Evolutionary conservation across 192 early-diverging fungal species (phyloP).

Genomic region (Piromyces finnis): DNA sequence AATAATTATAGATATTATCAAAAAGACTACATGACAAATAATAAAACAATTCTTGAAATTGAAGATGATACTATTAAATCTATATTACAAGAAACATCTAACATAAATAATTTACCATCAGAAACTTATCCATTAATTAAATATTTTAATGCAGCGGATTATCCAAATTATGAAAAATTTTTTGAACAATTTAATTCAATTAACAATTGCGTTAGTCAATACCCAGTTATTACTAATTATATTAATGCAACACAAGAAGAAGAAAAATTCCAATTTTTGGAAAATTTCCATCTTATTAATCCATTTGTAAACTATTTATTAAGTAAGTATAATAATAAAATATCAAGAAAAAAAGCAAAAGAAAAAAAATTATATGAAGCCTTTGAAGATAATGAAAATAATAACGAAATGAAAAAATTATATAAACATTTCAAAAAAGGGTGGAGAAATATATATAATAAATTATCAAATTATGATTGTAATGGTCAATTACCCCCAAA

Average conservation of each 20-base stretch:
- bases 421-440: background rate
- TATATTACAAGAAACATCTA: background rate
- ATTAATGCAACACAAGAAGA: background rate
- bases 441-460: background rate
- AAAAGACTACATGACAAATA: background rate
- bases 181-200: background rate
- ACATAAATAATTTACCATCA: background rate
- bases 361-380: background rate
- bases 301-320: background rate
- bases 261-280: background rate
- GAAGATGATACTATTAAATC: background rate
- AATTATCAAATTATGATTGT: background rate
- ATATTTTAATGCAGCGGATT: background rate
- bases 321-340: background rate
- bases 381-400: background rate
- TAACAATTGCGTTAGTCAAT: background rate
- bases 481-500: background rate
- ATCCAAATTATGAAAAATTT: background rate
- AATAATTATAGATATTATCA: background rate
- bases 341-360: background rate
- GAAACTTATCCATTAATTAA: background rate
- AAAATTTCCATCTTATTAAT: background rate
- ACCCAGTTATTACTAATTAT: background rate
- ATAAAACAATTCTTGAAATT: background rate
- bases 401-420: background rate